Conservation (phyloP, 352 stramenopile species). For the Phytophthora fragariae region DNA sequence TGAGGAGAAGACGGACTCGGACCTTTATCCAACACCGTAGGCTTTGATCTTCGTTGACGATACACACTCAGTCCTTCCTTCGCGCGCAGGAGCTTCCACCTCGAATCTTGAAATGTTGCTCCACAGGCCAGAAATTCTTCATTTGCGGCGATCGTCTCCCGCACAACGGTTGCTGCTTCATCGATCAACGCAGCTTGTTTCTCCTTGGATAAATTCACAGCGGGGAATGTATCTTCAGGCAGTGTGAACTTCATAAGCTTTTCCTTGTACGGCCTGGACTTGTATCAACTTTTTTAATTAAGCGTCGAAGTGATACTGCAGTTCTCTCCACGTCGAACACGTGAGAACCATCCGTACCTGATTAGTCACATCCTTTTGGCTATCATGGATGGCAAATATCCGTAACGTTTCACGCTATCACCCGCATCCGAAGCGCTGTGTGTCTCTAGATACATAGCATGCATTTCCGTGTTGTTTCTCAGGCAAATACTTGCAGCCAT, state of each 20-base stretch:
- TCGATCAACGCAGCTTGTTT: constrained; percentile 36
- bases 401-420: background rate
- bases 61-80: constrained; percentile 44
- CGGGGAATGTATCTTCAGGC: constrained; percentile 45
- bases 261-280: background rate
- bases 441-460: background rate
- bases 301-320: background rate
- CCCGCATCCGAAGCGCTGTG: background rate
- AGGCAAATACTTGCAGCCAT: background rate
- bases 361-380: background rate
- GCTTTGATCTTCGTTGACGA: constrained; percentile 1
- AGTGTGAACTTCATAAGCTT: constrained; percentile 52
- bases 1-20: background rate
- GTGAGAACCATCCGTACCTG: background rate
- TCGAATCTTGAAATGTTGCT: constrained; percentile 27
- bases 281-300: background rate
- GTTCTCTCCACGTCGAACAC: background rate
- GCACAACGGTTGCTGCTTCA: constrained; percentile 49
- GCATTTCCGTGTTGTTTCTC: background rate
- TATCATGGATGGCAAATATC: background rate
- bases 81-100: constrained; percentile 45
- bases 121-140: constrained; percentile 39
- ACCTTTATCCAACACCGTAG: background rate
- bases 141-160: constrained; percentile 48
- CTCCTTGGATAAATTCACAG: constrained; percentile 39